phyloP scores from a whole-genome alignment of 495 filamentous ascomycete genomes.

The Saxophila tyrrhenica region DNA sequence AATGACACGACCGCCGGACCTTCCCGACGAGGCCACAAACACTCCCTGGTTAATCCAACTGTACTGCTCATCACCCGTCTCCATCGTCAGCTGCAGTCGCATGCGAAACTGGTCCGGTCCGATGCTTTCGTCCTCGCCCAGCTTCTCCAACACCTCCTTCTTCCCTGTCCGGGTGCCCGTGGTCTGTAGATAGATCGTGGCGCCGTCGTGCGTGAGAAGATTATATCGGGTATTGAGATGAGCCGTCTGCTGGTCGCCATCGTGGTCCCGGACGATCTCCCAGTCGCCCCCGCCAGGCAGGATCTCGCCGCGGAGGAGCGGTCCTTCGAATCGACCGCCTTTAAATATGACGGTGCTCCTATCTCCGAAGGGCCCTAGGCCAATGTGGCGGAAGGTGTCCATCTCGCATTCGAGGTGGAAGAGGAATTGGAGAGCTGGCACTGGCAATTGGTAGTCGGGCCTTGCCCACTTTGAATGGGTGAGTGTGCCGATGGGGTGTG shows the following conservation, averaged over 20 bases:
- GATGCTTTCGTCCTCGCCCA: conserved; percentile 10
- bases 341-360: conserved; percentile 14
- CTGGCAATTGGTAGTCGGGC: no score
- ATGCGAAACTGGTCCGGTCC: conserved; percentile 8
- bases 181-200: conserved; percentile 12
- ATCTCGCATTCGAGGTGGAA: conserved; percentile 16
- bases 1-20: conserved; percentile 5
- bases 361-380: conserved; percentile 7
- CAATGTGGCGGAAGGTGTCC: conserved; percentile 13
- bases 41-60: conserved; percentile 12
- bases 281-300: conserved; percentile 14
- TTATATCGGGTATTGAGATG: conserved; percentile 15
- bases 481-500: no score
- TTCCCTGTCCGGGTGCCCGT: conserved; percentile 10
- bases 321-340: conserved; percentile 11
- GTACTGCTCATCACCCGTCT: conserved; percentile 14
- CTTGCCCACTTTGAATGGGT: no score
- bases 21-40: conserved; percentile 6
- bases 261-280: conserved; percentile 14
- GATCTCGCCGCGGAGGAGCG: conserved; percentile 9
- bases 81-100: conserved; percentile 15
- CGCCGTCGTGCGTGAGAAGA: conserved; percentile 14
- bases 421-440: no score
- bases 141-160: conserved; percentile 9
- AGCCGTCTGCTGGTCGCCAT: conserved; percentile 13